These are phyloP conservation scores for Priceomyces fermenticarens DNA, from an alignment of 805 yeast genomes.

Conservation along the genomic window DNA sequence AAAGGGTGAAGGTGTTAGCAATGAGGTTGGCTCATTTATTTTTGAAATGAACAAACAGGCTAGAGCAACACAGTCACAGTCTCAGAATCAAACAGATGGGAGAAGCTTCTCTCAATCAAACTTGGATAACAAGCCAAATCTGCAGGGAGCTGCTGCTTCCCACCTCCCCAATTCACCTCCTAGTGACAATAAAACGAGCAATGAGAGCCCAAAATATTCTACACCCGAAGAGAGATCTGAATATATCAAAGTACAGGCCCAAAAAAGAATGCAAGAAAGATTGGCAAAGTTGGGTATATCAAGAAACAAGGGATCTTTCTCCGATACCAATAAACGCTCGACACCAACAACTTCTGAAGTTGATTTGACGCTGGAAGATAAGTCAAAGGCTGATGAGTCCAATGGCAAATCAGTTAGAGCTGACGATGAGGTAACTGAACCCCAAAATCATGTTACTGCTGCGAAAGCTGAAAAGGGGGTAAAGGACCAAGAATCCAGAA, in stretches of 20 bases:
- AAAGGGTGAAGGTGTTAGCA: conserved; percentile 72
- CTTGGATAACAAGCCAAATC: not conserved
- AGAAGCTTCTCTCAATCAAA: not conserved
- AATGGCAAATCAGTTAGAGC: not conserved
- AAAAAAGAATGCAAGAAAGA: conserved; percentile 77
- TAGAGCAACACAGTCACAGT: conserved; percentile 9
- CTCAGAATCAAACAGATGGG: conserved; percentile 7
- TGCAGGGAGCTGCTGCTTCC: not conserved
- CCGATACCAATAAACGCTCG: not conserved
- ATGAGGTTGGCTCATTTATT: conserved; percentile 60
- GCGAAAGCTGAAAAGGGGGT: not conserved
- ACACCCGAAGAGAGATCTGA: conserved; percentile 71
- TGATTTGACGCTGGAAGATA: conserved; percentile 1
- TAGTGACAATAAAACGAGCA: not conserved
- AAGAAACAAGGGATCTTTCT: conserved; percentile 27
- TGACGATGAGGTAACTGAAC: not conserved
- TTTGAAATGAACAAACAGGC: conserved; percentile 41
- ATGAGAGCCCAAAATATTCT: conserved; percentile 20
- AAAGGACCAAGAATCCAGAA: not conserved
- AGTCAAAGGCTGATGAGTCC: not conserved
- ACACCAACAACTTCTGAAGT: not conserved
- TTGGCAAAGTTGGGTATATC: conserved; percentile 76
- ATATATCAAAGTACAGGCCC: conserved; percentile 74
- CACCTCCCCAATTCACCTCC: not conserved
- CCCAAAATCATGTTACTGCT: not conserved